phyloP scores from a whole-genome alignment of 768 basidiomycete species.

The Termitomyces sp. region DNA sequence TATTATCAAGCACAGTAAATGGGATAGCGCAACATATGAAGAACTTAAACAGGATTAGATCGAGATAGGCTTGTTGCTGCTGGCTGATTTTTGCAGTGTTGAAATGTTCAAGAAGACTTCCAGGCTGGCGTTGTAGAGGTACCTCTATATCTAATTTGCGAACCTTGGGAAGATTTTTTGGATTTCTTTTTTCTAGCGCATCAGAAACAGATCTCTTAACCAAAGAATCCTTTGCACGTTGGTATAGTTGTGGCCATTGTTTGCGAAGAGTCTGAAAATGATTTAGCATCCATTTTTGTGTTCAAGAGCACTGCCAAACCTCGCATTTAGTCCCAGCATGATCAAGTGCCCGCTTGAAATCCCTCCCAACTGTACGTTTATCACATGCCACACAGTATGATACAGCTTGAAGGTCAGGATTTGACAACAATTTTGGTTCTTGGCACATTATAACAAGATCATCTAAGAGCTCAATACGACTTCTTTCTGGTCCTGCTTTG shows the following conservation, averaged over 20 bases:
- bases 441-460: not conserved
- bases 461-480: not conserved
- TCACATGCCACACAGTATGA: not conserved
- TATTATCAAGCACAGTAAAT: not conserved
- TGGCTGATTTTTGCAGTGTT: not conserved
- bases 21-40: not conserved
- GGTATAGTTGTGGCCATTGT: not conserved
- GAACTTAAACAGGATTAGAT: not conserved
- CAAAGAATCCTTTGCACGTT: not conserved
- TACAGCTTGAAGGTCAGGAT: not conserved
- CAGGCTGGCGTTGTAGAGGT: not conserved
- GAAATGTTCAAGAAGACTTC: not conserved
- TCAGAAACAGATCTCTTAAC: not conserved
- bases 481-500: not conserved
- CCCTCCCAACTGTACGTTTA: not conserved
- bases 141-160: not conserved
- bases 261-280: not conserved
- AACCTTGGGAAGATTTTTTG: not conserved
- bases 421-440: not conserved
- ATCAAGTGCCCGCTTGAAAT: not conserved
- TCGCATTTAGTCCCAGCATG: not conserved
- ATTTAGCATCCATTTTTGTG: not conserved
- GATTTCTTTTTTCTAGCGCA: not conserved
- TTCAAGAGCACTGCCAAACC: not conserved
- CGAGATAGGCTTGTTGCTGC: not conserved